Percentiles rank a stretch among this genome's conserved stretches.
phyloP scores from a whole-genome alignment of 2,329 filamentous ascomycete genomes.

The Xylaria sp. region DNA sequence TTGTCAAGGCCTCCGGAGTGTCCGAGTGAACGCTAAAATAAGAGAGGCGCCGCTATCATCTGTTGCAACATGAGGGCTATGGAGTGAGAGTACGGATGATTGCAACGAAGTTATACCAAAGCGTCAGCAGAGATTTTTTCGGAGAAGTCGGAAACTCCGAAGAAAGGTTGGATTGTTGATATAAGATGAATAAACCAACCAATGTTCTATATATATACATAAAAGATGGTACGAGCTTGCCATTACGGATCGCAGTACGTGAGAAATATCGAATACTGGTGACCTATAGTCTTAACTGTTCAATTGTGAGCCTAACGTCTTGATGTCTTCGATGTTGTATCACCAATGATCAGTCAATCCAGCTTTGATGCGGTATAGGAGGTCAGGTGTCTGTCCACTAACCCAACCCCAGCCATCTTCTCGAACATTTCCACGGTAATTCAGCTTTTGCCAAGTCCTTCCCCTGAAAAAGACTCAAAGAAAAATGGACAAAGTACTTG shows the following conservation, averaged over 20 bases:
- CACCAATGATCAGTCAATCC: not conserved
- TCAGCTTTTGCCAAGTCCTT: not conserved
- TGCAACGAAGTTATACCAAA: slow-evolving; percentile 42
- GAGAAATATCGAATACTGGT: not conserved
- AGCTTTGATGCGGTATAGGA: not conserved
- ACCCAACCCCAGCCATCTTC: slow-evolving; percentile 1
- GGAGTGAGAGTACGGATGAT: slow-evolving; percentile 37
- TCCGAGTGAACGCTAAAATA: slow-evolving; percentile 42
- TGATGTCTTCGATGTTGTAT: not conserved
- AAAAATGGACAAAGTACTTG: not conserved
- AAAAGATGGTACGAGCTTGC: not conserved
- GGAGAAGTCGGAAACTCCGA: slow-evolving; percentile 30
- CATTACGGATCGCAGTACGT: slow-evolving; percentile 1
- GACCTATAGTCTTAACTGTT: not conserved
- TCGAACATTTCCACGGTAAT: slow-evolving; percentile 16
- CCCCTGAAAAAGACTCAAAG: not conserved
- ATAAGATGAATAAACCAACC: slow-evolving; percentile 41
- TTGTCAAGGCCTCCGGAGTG: slow-evolving; percentile 43
- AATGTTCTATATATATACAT: slow-evolving; percentile 35
- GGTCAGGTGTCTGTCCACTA: not conserved
- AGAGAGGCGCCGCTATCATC: slow-evolving; percentile 34
- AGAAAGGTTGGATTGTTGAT: slow-evolving; percentile 40
- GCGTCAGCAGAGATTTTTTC: slow-evolving; percentile 27
- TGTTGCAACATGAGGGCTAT: slow-evolving; percentile 35
- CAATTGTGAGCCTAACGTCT: not conserved